Conservation (phyloP, 1,284 basidiomycete species). For the Amylostereum areolatum region DNA sequence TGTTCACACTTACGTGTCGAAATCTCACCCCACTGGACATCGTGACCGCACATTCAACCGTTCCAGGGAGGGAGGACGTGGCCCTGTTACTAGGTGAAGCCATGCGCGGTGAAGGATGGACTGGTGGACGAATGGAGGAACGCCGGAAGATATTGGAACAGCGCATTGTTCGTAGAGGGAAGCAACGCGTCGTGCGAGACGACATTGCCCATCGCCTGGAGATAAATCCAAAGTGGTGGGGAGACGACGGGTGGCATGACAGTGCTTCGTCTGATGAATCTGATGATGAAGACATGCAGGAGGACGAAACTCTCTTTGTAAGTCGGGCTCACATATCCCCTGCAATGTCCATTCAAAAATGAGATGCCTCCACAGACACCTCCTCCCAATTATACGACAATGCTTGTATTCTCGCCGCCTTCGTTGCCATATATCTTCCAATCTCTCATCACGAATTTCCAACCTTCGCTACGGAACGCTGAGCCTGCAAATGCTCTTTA, state of each 20-base stretch:
- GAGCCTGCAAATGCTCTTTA: conserved; percentile 82
- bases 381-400: conserved; percentile 64
- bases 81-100: conserved; percentile 75
- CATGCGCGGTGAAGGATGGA: conserved; percentile 75
- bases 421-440: conserved; percentile 76
- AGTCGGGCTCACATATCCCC: conserved; percentile 25
- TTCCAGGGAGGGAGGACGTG: conserved; percentile 77
- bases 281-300: conserved; percentile 40
- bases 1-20: conserved; percentile 67
- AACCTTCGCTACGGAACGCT: conserved; percentile 59
- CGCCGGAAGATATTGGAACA: conserved; percentile 52
- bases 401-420: conserved; percentile 87
- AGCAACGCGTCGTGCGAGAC: conserved; percentile 44
- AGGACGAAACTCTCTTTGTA: conserved; percentile 48
- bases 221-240: conserved; percentile 63
- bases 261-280: conserved; percentile 25
- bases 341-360: not conserved
- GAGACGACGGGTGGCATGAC: conserved; percentile 28
- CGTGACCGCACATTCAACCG: conserved; percentile 69
- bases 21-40: conserved; percentile 83
- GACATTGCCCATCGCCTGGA: conserved; percentile 51
- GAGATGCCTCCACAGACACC: conserved; percentile 51
- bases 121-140: conserved; percentile 60
- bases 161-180: conserved; percentile 48
- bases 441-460: conserved; percentile 70